Evolutionary conservation across 306 rosid species (phyloP).

Genomic region (Canavalia ensiformis): DNA sequence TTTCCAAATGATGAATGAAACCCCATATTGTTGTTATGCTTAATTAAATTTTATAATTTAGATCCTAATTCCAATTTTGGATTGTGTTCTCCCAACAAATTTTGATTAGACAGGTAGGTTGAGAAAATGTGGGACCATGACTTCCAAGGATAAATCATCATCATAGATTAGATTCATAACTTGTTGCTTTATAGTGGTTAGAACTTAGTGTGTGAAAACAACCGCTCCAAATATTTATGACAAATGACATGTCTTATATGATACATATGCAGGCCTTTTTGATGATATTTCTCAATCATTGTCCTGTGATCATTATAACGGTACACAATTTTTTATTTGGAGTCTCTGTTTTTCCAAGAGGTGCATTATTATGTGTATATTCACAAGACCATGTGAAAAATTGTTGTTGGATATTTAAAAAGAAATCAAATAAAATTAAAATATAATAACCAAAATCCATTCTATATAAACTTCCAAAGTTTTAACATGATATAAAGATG

Average conservation of each 20-base stretch:
- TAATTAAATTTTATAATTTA: neutral
- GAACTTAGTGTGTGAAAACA: neutral
- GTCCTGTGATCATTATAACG: no score
- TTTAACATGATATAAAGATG: neutral
- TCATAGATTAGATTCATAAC: neutral
- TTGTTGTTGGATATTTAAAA: no score
- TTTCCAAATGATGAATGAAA: neutral
- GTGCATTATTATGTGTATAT: no score
- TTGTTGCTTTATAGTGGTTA: neutral
- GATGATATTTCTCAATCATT: no score
- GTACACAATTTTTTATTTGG: no score
- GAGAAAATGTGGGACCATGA: conserved; percentile 39
- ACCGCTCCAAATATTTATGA: neutral
- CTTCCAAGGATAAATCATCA: neutral
- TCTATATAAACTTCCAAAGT: neutral
- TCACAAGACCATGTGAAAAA: no score
- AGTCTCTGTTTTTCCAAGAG: no score
- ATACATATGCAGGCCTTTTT: neutral
- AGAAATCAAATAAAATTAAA: no score
- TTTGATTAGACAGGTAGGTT: conserved; percentile 14
- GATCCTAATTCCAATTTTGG: neutral
- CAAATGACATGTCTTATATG: conserved; percentile 23
- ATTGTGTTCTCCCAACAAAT: neutral
- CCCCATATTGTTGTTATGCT: neutral
- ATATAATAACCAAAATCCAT: no score